Conservation (phyloP, 2,329 filamentous ascomycete genomes). For the Exophiala alcalophila region DNA sequence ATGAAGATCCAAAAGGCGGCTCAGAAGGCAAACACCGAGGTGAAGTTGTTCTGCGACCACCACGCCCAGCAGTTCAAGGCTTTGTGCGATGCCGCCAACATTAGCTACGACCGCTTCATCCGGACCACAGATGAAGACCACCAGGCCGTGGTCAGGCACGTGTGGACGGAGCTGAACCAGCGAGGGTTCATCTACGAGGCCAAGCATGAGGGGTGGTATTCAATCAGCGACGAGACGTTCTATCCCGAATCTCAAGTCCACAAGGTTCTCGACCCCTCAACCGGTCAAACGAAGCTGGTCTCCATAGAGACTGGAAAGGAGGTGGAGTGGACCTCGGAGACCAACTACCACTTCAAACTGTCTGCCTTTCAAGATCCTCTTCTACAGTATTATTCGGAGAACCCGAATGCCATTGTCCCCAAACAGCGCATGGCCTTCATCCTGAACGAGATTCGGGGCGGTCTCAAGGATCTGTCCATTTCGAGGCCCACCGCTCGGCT, state of each 20-base stretch:
- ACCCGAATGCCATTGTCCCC: conserved; percentile 76
- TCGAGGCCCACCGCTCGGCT: conserved; percentile 77
- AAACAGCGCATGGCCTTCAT: conserved; percentile 72
- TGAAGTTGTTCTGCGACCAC: conserved; percentile 83
- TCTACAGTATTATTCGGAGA: conserved; percentile 73
- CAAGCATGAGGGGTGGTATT: conserved; percentile 94
- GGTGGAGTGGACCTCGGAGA: conserved; percentile 91
- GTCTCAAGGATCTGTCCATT: conserved; percentile 82
- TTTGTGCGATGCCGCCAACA: conserved; percentile 65
- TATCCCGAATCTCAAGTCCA: conserved; percentile 77
- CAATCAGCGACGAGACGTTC: conserved; percentile 93
- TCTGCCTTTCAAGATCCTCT: conserved; percentile 77
- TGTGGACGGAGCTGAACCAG: conserved; percentile 78
- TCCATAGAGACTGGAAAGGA: conserved; percentile 85
- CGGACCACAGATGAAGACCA: conserved; percentile 85
- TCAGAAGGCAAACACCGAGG: conserved; percentile 63
- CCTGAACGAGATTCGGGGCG: conserved; percentile 68
- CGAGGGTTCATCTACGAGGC: conserved; percentile 76
- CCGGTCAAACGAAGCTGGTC: conserved; percentile 75
- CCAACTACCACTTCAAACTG: conserved; percentile 91
- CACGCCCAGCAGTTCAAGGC: conserved; percentile 62
- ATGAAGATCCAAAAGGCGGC: conserved; percentile 95
- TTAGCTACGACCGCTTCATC: conserved; percentile 83
- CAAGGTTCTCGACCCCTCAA: conserved; percentile 70
- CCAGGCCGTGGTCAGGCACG: conserved; percentile 78